Conservation (phyloP, 306 rosid genomes). For the Cajanus cajan region DNA sequence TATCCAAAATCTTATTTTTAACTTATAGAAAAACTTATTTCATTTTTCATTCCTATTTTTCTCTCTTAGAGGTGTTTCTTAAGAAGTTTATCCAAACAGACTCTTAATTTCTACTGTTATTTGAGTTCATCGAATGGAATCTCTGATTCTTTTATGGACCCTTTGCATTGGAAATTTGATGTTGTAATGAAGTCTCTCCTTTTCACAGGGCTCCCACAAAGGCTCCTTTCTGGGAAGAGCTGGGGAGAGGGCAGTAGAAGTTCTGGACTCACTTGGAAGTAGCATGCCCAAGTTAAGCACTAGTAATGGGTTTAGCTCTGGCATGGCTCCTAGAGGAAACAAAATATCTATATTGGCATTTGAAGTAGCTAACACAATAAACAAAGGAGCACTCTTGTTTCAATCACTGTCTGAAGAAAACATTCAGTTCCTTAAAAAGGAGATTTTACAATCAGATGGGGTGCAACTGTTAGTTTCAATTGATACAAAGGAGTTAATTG, state of each 20-base stretch:
- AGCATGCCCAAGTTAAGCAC: constrained; percentile 57
- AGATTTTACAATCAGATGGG: constrained; percentile 66
- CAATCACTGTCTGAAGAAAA: constrained; percentile 78
- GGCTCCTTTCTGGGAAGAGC: constrained; percentile 60
- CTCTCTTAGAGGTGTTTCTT: no score
- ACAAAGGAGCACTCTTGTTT: constrained; percentile 63
- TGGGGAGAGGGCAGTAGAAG: constrained; percentile 70
- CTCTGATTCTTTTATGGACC: background rate
- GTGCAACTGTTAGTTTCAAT: constrained; percentile 63
- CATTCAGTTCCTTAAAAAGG: constrained; percentile 64
- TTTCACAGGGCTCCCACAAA: constrained; percentile 44
- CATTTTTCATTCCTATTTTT: no score
- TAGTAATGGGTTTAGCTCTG: constrained; percentile 43
- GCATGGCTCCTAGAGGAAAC: constrained; percentile 48
- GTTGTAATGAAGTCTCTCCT: constrained; percentile 8
- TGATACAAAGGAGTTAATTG: constrained; percentile 60
- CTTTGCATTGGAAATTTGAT: background rate
- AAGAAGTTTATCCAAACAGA: no score
- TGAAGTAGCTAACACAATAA: constrained; percentile 92
- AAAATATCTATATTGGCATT: constrained; percentile 78
- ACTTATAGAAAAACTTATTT: no score
- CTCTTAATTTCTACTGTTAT: background rate
- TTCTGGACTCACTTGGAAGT: constrained; percentile 69
- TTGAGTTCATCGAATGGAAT: background rate
- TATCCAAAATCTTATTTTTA: no score